A percentile compares a stretch with the other conserved stretches of the same genome.
Evolutionary conservation across 257 asterid genomes (phyloP).

Genomic region (Coffea canephora): DNA sequence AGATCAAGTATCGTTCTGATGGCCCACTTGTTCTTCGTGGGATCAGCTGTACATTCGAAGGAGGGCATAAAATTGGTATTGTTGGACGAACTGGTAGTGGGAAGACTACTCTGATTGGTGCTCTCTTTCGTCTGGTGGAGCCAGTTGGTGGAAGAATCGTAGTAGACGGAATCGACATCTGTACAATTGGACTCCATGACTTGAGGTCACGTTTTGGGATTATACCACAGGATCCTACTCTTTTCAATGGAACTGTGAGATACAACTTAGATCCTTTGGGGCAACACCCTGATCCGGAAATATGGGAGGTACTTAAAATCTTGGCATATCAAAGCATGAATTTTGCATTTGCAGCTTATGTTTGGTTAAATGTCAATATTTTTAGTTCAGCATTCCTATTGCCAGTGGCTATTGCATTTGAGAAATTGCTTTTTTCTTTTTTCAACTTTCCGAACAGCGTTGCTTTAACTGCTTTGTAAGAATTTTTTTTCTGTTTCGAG

Average conservation of each 20-base stretch:
- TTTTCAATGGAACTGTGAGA: slow-evolving; percentile 87
- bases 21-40: slow-evolving; percentile 86
- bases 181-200: slow-evolving; percentile 82
- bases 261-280: slow-evolving; percentile 83
- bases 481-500: neutral
- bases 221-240: slow-evolving; percentile 98
- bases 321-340: neutral
- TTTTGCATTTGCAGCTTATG: no score
- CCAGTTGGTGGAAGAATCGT: slow-evolving; percentile 80
- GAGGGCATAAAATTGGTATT: slow-evolving; percentile 82
- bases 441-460: neutral
- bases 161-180: slow-evolving; percentile 80
- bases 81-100: slow-evolving; percentile 99
- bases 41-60: slow-evolving; percentile 76
- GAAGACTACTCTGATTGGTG: slow-evolving; percentile 87
- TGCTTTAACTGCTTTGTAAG: neutral
- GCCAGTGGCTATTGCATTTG: neutral
- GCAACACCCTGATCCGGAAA: slow-evolving; percentile 62
- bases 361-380: no score
- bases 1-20: slow-evolving; percentile 77
- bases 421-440: neutral
- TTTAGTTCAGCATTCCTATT: no score
- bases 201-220: slow-evolving; percentile 85
- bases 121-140: slow-evolving; percentile 87
- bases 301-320: slow-evolving; percentile 70